Evolutionary conservation across 345 rosid species (phyloP), one percentile per base, ranked within the genome.

Genomic region (Draba incana): DNA sequence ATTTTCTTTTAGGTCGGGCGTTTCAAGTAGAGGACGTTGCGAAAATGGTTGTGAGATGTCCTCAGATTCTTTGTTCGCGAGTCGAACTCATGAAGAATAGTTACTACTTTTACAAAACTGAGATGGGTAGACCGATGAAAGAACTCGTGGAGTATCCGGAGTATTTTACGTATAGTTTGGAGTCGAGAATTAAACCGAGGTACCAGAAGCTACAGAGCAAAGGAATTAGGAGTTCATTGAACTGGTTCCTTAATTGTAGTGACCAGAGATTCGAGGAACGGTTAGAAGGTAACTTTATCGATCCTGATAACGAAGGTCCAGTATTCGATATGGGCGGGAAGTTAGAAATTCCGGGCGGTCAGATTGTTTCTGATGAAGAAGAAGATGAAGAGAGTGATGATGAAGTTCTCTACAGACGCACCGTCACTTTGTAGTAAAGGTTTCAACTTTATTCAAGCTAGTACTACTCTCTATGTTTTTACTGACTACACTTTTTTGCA

Each of bases 191-290:
- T 74, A 88, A 84, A 75, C 98, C 94, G 7, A 84, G 98, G 78
- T 90, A 93, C 64, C 86, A 82, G 70, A 79, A 70, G 70, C 69
- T 90, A 45, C 85, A 87, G 71, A 75, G 85, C 78, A 88, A 84
- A 71, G 96, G 96, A 15, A 87, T 87, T 43, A 80, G 88, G 77
- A 79, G 81, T 69, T 88, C 96, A 0, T 63, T 93, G 82, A 84
- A 88, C 78, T 88, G 96, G 94, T 88, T 90, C 77, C 87, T 93
- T 10, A 93, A 90, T 62, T 93, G 97, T 53, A 93, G 97, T 51
- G 97, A 93, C 72, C 88, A 82, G 78, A 88, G 97, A 81, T 93
- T 90, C 57, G 97, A 90, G 72, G 96, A 88, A 75, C 79, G 94
- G 54, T 59, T 90, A 72, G 87, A 72, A 71, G 89, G 87, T 55